Percentiles rank a stretch among this genome's conserved stretches.
phyloP scores from a whole-genome alignment of 2,329 filamentous ascomycete species.

The Ophiostoma piceae region DNA sequence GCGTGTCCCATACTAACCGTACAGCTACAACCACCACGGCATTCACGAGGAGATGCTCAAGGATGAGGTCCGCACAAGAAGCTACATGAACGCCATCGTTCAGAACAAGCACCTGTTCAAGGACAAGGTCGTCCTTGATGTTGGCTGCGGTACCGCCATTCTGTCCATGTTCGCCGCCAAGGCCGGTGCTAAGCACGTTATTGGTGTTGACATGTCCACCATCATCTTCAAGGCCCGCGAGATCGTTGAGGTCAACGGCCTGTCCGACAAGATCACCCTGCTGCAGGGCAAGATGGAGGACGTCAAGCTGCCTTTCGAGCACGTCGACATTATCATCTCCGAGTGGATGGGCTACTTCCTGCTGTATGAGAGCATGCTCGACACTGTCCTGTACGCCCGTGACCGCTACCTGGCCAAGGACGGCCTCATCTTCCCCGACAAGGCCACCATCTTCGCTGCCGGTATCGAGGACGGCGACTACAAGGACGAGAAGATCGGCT shows the following conservation, averaged over 20 bases:
- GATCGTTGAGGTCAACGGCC: conserved; percentile 87
- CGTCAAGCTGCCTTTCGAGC: conserved; percentile 82
- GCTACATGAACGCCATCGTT: conserved; percentile 95
- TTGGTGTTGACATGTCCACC: conserved; percentile 98
- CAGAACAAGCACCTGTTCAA: conserved; percentile 94
- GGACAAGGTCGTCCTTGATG: conserved; percentile 89
- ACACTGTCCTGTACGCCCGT: conserved; percentile 93
- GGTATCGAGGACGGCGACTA: conserved; percentile 98
- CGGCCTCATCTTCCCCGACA: conserved; percentile 96
- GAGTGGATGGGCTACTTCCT: conserved; percentile 99
- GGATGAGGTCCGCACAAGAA: conserved; percentile 94
- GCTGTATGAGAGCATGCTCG: conserved; percentile 97
- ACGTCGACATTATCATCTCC: conserved; percentile 99
- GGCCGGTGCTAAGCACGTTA: conserved; percentile 96
- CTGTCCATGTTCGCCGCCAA: conserved; percentile 98
- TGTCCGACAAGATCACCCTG: conserved; percentile 93
- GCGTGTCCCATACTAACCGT: conserved; percentile 23
- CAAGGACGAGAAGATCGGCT: conserved; percentile 99
- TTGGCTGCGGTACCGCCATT: conserved; percentile 95
- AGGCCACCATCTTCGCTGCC: conserved; percentile 94
- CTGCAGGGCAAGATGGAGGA: conserved; percentile 99
- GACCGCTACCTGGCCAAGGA: conserved; percentile 84
- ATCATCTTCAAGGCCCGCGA: conserved; percentile 98
- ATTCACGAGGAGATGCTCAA: conserved; percentile 99
- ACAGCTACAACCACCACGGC: conserved; percentile 95